Conservation (phyloP, 2,329 filamentous ascomycete genomes). For the Pseudogymnoascus sp. region DNA sequence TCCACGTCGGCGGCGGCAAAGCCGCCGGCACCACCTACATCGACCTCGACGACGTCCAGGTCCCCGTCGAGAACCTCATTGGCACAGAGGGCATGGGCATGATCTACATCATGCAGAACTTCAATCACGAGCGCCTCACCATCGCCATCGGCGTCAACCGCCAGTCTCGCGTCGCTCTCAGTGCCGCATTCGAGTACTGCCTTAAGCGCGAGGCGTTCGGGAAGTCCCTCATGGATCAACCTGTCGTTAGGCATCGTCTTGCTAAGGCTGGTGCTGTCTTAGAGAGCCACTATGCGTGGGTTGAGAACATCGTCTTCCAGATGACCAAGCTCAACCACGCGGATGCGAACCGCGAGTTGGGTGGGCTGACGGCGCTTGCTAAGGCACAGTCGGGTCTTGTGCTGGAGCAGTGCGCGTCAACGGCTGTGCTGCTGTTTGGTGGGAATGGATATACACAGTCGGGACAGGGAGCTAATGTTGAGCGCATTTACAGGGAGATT, state of each 20-base stretch:
- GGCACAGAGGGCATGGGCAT: conserved; percentile 63
- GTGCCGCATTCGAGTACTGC: conserved; percentile 51
- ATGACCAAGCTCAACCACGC: conserved; percentile 52
- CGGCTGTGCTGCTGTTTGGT: conserved; percentile 62
- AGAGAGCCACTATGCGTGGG: conserved; percentile 63
- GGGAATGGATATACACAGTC: conserved; percentile 63
- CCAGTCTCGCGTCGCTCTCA: conserved; percentile 51
- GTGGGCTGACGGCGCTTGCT: conserved; percentile 61
- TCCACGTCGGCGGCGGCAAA: conserved; percentile 58
- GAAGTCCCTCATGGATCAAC: conserved; percentile 62
- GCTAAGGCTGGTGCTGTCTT: conserved; percentile 60
- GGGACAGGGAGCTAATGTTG: conserved; percentile 62
- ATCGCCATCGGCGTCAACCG: conserved; percentile 58
- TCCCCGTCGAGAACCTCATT: conserved; percentile 61
- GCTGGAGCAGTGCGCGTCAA: conserved; percentile 60
- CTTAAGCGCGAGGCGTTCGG: conserved; percentile 60
- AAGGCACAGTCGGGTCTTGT: conserved; percentile 68
- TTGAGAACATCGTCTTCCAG: conserved; percentile 62
- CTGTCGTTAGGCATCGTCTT: conserved; percentile 62
- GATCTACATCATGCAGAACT: conserved; percentile 69
- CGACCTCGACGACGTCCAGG: conserved; percentile 64
- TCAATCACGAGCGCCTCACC: conserved; percentile 67
- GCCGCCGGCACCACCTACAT: conserved; percentile 66
- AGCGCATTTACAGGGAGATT: conserved; percentile 60
- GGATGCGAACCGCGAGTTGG: conserved; percentile 53